These are phyloP conservation scores for Trichoderma atrobrunneum DNA, from an alignment of 2,329 filamentous ascomycete species.

Conservation along the genomic window DNA sequence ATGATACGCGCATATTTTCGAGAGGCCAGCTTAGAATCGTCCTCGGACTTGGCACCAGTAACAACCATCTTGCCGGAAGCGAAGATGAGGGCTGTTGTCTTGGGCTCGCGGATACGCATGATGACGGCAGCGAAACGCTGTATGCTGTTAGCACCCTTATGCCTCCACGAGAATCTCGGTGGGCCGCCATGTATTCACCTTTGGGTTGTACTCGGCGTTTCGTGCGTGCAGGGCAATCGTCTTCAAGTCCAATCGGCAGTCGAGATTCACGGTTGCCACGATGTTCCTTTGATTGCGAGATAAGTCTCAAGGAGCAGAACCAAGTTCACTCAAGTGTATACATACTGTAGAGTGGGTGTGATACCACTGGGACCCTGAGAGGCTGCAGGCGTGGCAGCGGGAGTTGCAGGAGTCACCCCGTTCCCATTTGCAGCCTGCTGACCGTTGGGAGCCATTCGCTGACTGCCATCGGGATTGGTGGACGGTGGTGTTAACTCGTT, in stretches of 20 bases:
- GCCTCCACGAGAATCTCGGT: not conserved
- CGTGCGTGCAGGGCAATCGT: slow-evolving; percentile 97
- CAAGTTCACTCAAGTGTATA: slow-evolving; percentile 48
- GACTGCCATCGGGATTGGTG: slow-evolving; percentile 59
- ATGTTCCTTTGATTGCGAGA: slow-evolving; percentile 75
- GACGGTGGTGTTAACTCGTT: slow-evolving; percentile 79
- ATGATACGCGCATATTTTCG: slow-evolving; percentile 99
- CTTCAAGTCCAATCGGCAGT: slow-evolving; percentile 96
- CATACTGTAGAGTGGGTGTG: slow-evolving; percentile 94
- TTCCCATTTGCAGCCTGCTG: slow-evolving; percentile 63
- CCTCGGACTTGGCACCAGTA: slow-evolving; percentile 95
- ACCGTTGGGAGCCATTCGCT: slow-evolving; percentile 41
- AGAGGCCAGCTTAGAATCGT: slow-evolving; percentile 94
- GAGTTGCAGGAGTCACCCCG: slow-evolving; percentile 84
- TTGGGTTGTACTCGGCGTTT: slow-evolving; percentile 98
- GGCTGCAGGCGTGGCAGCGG: slow-evolving; percentile 85
- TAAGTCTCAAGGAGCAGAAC: slow-evolving; percentile 50
- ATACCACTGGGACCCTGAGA: slow-evolving; percentile 81
- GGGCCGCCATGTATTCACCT: slow-evolving; percentile 57
- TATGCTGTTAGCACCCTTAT: slow-evolving; percentile 23
- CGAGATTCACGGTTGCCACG: slow-evolving; percentile 96
- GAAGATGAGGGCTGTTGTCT: slow-evolving; percentile 97
- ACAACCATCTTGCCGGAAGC: slow-evolving; percentile 99
- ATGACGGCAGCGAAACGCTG: slow-evolving; percentile 98
- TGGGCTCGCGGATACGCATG: slow-evolving; percentile 98